Evolutionary conservation across 768 basidiomycete species (phyloP).

Genomic region (Phlegmacium glaucopus): DNA sequence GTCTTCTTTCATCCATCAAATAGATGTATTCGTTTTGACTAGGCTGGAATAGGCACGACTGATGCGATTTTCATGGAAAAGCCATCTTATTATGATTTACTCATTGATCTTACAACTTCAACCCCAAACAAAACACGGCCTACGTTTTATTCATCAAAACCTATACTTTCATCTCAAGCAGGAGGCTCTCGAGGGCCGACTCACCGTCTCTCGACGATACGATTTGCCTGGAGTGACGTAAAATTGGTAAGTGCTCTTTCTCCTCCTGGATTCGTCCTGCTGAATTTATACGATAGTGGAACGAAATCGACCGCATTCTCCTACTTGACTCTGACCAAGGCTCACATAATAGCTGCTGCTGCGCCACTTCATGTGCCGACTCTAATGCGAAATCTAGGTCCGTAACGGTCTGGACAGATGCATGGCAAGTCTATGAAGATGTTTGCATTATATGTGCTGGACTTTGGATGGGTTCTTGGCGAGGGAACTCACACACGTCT

Average conservation of each 20-base stretch:
- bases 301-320: conserved; percentile 69
- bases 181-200: conserved; percentile 36
- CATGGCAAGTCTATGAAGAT: conserved; percentile 83
- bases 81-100: conserved; percentile 72
- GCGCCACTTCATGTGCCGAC: conserved; percentile 25
- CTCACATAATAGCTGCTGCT: conserved; percentile 34
- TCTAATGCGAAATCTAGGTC: conserved; percentile 32
- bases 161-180: conserved; percentile 29
- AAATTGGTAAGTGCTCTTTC: conserved; percentile 48
- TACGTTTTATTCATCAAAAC: conserved; percentile 59
- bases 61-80: conserved; percentile 84
- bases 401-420: conserved; percentile 61
- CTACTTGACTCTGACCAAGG: conserved; percentile 42
- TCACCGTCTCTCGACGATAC: conserved; percentile 56
- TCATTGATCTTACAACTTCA: conserved; percentile 75
- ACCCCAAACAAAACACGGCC: conserved; percentile 63
- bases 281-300: conserved; percentile 50
- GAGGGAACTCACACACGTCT: conserved; percentile 43
- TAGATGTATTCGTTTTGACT: background rate
- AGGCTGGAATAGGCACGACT: conserved; percentile 53
- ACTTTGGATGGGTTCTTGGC: conserved; percentile 75
- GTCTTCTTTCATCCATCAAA: conserved; percentile 19
- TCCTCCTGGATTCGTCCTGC: background rate
- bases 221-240: conserved; percentile 84
- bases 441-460: conserved; percentile 80